Conservation (phyloP, 306 rosid genomes). For the Carpinus viminea region DNA sequence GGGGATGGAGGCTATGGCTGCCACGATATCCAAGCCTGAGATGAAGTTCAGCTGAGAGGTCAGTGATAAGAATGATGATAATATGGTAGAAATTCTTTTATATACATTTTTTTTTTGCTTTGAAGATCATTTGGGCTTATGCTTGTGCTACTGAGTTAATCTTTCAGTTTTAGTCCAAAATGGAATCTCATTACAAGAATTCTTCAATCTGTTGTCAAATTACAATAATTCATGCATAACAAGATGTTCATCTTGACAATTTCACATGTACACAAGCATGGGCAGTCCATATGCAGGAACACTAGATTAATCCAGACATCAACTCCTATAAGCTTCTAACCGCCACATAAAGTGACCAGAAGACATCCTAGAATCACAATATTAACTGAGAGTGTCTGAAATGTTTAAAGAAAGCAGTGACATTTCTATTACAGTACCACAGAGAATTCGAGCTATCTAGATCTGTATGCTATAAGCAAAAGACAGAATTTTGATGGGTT, state of each 20-base stretch:
- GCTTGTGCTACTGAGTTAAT: background rate
- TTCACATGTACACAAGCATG: background rate
- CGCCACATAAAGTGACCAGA: background rate
- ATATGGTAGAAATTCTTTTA: background rate
- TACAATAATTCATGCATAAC: background rate
- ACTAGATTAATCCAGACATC: background rate
- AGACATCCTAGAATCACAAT: background rate
- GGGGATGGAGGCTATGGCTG: constrained; percentile 75
- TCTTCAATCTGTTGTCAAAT: background rate
- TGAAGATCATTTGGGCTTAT: background rate
- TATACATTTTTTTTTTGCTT: background rate
- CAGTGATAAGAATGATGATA: constrained; percentile 9
- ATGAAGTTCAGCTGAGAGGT: constrained; percentile 30
- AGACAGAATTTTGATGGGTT: background rate
- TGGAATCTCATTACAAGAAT: background rate
- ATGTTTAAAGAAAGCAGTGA: background rate
- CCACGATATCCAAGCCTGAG: constrained; percentile 86
- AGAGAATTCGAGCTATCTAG: background rate
- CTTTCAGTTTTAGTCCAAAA: background rate
- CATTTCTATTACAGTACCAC: background rate
- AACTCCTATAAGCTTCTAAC: background rate
- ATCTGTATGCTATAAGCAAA: background rate
- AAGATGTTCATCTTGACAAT: background rate
- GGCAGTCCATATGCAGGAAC: background rate
- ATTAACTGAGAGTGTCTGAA: background rate